phyloP scores from a whole-genome alignment of 2,329 filamentous ascomycete genomes.

The Aspergillus bombycis region DNA sequence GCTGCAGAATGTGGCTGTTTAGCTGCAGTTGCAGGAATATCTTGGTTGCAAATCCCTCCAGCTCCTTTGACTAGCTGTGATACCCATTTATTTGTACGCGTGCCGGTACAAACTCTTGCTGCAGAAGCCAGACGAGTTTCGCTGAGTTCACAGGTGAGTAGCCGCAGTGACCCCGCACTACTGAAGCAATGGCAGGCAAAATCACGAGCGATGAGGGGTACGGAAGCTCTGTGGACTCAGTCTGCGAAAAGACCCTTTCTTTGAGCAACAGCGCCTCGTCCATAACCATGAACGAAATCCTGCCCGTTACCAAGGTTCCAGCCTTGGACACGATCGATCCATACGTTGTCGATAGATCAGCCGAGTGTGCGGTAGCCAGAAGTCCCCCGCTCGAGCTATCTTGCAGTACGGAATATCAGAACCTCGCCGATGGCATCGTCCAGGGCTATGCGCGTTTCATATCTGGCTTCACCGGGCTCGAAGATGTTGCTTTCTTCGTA shows the following conservation, averaged over 20 bases:
- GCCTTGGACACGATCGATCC: constrained; percentile 30
- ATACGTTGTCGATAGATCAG: constrained; percentile 21
- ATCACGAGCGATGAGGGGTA: constrained; percentile 18
- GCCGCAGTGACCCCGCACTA: constrained; percentile 17
- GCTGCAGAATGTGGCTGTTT: constrained; percentile 12
- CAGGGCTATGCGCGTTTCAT: constrained; percentile 31
- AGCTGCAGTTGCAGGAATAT: constrained; percentile 12
- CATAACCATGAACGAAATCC: constrained; percentile 6
- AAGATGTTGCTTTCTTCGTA: constrained; percentile 30
- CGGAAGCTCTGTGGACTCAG: constrained; percentile 6
- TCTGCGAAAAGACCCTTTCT: not conserved
- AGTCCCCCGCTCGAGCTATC: constrained; percentile 17
- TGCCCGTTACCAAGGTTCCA: constrained; percentile 31
- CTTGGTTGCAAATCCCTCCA: constrained; percentile 1
- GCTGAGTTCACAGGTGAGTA: constrained; percentile 21
- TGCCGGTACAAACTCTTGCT: constrained; percentile 11
- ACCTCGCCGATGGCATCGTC: constrained; percentile 20
- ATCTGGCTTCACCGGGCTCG: constrained; percentile 27
- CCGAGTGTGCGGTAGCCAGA: constrained; percentile 6
- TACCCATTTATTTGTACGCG: constrained; percentile 5
- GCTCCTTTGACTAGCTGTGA: not conserved
- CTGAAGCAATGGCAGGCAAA: constrained; percentile 21
- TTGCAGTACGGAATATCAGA: constrained; percentile 11
- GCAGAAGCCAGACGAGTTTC: constrained; percentile 15
- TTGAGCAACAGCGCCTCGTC: not conserved